Evolutionary conservation across 2,329 filamentous ascomycete species (phyloP), one percentile per base, ranked within the genome.

Genomic region (Fusarium decemcellulare): DNA sequence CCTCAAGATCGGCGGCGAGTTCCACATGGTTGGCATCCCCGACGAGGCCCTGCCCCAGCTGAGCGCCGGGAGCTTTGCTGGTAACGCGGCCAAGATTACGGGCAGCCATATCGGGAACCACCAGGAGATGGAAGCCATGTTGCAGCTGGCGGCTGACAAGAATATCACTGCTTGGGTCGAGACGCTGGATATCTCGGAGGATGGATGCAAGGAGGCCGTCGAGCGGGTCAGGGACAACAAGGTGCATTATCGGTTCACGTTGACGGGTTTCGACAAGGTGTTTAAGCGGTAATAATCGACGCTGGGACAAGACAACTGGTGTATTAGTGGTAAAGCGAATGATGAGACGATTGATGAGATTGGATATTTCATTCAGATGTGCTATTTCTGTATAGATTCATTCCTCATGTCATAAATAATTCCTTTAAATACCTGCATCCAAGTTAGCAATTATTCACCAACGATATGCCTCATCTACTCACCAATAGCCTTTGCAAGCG

Each of bases 201-300:
- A 89, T 70, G 91, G 89, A 0, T 90, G 91, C 76, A 90, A 90
- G 78, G 86, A 93, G 81, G 92, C 89, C 0, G 87, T 93, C 16
- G 85, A 90, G 77, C 85, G 90, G 68, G 87, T 95, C 53, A 88
- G 91, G 75, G 88, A 88, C 68, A 92, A 92, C 72, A 88, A 93
- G 77, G 90, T 94, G 14, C 86, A 86, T 36, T 95, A 93, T 77
- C 85, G 93, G 42, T 91, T 93, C 74, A 93, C 91, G 0, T 78
- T 95, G 74, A 89, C 88, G 12, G 87, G 88, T 10, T 93, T 87
- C 72, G 88, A 93, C 72, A 89, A 91, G 82, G 88, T 83, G 0
- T 93, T 93, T 63, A 60, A 71, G 61, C 52, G 50, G n/a, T 23
- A 23, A 5, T 5, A 23, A 23, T 23, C 23, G 23, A 5, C 23